Base-by-base conservation (phyloP, 495 filamentous ascomycete genomes). In the Aspergillus haitiensis region DNA sequence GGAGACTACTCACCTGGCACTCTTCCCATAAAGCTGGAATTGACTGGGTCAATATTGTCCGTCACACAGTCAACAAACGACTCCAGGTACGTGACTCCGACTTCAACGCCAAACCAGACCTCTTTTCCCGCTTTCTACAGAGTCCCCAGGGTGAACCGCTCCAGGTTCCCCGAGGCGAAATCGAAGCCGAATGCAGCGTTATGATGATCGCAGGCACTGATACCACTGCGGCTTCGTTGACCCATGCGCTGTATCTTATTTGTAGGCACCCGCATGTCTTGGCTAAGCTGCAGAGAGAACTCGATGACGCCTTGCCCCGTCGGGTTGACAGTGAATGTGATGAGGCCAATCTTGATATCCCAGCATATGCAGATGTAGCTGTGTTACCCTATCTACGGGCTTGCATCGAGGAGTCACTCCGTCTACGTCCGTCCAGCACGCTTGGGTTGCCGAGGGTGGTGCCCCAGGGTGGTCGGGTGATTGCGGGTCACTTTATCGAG, bases 191-290 rank as follows among this genome's bases (percentile, higher is more conserved):
- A 32, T 55, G 52, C 52, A 8, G 37, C 9, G 52, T 55, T 6
- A 13, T 55, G 0, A 55, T 55, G 52, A 55, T 44, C 16, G 52
- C 52, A 7, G 52, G 52, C 15, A 55, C 16, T 9, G 52, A 55
- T 16, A 55, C 52, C 3, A 55, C 10, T 7, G 6, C 15, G n/a
- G 52, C 52, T 1, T 36, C 12, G 3, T 8, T 55, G 18, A 21
- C 33, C 5, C 32, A 15, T 3, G 18, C 37, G 2, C 42, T 55
- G 16, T 55, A 45, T 21, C 52, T 31, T 13, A 44, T 55, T 27
- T 55, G 45, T 10, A 42, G n/a, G 6, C 52, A 55, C 10, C 52
- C 52, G n/a, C 36, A 0, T 15, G 52, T 55, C 2, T 39, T 55
- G 7, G 2, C 1, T 2, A 45, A 18, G 7, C 52, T 55, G 18